A percentile compares a stretch with the other conserved stretches of the same genome.
Conservation (phyloP, 805 yeast species). For the Candida endomychidarum region DNA sequence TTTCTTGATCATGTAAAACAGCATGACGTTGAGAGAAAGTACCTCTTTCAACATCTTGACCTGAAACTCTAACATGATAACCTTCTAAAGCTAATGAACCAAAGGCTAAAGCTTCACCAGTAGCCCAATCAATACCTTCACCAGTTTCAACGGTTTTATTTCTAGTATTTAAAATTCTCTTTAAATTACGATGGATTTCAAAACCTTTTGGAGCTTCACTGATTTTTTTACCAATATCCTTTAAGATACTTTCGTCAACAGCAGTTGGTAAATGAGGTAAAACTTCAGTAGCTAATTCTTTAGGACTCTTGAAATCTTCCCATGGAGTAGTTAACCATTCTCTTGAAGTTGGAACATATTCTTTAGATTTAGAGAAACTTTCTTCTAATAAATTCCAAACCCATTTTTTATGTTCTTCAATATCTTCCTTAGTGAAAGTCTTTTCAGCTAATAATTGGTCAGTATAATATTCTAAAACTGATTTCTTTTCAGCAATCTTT, state of each 20-base stretch:
- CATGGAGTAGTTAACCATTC: slow-evolving; percentile 99
- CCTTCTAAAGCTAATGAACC: slow-evolving; percentile 93
- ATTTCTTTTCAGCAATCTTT: slow-evolving; percentile 82
- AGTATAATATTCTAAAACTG: slow-evolving; percentile 84
- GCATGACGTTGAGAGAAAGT: slow-evolving; percentile 99
- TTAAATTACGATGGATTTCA: slow-evolving; percentile 90
- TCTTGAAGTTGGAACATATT: slow-evolving; percentile 84
- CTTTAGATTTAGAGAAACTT: slow-evolving; percentile 83
- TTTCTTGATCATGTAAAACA: slow-evolving; percentile 92
- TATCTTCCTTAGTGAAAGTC: slow-evolving; percentile 83
- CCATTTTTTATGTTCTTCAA: slow-evolving; percentile 96
- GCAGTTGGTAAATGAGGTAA: slow-evolving; percentile 96
- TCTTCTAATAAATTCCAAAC: slow-evolving; percentile 94
- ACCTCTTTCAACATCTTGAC: slow-evolving; percentile 99
- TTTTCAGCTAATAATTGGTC: slow-evolving; percentile 81
- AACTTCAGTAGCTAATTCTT: slow-evolving; percentile 91
- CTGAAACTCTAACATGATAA: slow-evolving; percentile 93
- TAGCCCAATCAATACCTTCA: slow-evolving; percentile 97
- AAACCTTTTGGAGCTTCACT: slow-evolving; percentile 86
- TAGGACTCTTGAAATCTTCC: slow-evolving; percentile 98
- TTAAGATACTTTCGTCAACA: slow-evolving; percentile 66
- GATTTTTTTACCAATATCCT: slow-evolving; percentile 73
- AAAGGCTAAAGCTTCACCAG: slow-evolving; percentile 98
- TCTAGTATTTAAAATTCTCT: slow-evolving; percentile 88
- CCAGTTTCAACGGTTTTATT: slow-evolving; percentile 85